Evolutionary conservation across 1,284 basidiomycete genomes (phyloP).

Genomic region (Sporisorium graminicola): DNA sequence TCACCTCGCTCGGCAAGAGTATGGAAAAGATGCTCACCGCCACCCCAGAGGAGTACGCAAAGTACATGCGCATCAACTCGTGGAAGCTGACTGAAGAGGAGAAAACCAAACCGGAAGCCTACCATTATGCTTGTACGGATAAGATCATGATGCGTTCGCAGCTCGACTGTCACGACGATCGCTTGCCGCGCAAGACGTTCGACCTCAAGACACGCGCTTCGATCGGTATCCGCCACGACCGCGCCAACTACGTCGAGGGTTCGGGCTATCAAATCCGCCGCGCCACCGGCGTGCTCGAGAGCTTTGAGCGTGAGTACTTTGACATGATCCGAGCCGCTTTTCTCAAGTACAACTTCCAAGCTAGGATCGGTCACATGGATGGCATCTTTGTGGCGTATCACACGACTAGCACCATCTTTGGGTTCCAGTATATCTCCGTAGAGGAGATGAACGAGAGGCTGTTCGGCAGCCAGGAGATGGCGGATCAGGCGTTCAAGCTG

Average conservation of each 20-base stretch:
- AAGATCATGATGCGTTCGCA: constrained; percentile 93
- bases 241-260: constrained; percentile 80
- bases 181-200: constrained; percentile 89
- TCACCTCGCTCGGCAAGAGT: constrained; percentile 78
- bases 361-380: constrained; percentile 96
- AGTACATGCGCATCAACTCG: constrained; percentile 74
- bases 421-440: constrained; percentile 92
- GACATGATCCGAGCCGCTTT: constrained; percentile 93
- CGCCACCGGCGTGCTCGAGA: constrained; percentile 61
- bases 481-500: constrained; percentile 82
- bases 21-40: constrained; percentile 89
- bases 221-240: constrained; percentile 85
- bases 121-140: constrained; percentile 74
- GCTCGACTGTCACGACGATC: constrained; percentile 85
- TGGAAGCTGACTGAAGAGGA: constrained; percentile 68
- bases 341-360: constrained; percentile 96
- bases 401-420: constrained; percentile 88
- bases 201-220: constrained; percentile 96
- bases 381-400: constrained; percentile 96
- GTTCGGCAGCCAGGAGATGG: constrained; percentile 78
- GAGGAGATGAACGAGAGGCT: constrained; percentile 87
- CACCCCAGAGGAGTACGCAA: constrained; percentile 77
- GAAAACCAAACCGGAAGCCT: constrained; percentile 69
- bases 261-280: constrained; percentile 68
- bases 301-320: constrained; percentile 69